These are phyloP conservation scores for Forsythia suspensa DNA, from an alignment of 257 asterid species.

Conservation along the genomic window DNA sequence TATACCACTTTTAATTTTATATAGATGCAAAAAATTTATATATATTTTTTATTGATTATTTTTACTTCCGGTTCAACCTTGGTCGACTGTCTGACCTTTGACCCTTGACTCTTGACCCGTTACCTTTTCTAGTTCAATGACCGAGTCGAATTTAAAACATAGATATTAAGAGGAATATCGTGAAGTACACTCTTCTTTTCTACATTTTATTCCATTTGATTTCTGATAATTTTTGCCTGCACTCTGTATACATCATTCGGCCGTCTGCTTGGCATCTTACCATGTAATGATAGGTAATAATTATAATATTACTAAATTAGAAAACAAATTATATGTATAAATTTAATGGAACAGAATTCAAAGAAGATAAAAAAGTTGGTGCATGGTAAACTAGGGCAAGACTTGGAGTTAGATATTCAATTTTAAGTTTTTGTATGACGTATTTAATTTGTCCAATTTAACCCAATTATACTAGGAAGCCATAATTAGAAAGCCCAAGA, in stretches of 20 bases:
- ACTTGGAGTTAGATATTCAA: background rate
- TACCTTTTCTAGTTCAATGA: no score
- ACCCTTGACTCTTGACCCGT: no score
- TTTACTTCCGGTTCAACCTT: no score
- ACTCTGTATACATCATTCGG: background rate
- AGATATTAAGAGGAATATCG: background rate
- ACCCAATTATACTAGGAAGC: constrained; percentile 1
- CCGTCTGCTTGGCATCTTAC: background rate
- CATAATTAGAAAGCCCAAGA: constrained; percentile 7
- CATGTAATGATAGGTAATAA: background rate
- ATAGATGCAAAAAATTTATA: no score
- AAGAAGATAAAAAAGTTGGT: background rate
- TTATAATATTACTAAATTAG: background rate
- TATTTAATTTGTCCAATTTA: background rate
- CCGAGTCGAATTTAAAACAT: no score
- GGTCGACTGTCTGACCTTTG: no score
- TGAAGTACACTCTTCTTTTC: background rate
- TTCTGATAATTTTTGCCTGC: background rate
- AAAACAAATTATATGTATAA: background rate
- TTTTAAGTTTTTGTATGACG: background rate
- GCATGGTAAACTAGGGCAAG: background rate
- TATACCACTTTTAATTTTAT: no score
- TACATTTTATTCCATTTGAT: constrained; percentile 1
- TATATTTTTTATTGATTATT: no score
- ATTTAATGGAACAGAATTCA: background rate